A percentile compares a stretch with the other conserved stretches of the same genome.
Evolutionary conservation across 306 rosid genomes (phyloP).

Genomic region (Glycine latifolia): DNA sequence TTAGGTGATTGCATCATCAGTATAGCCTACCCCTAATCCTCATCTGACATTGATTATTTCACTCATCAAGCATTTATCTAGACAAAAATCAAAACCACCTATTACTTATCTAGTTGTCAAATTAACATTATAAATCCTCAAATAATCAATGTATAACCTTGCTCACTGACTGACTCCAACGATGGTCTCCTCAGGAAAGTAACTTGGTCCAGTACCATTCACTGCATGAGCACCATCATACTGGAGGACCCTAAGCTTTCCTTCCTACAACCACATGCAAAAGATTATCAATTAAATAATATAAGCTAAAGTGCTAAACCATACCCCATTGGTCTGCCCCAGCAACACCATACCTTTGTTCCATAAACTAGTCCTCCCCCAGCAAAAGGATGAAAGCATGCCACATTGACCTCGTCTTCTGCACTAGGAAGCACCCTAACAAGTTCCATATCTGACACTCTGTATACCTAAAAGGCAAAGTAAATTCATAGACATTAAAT

Average conservation of each 20-base stretch:
- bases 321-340: slow-evolving; percentile 67
- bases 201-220: slow-evolving; percentile 56
- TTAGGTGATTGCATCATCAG: slow-evolving; percentile 10
- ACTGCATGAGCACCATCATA: slow-evolving; percentile 52
- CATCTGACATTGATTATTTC: slow-evolving; percentile 21
- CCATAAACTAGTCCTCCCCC: slow-evolving; percentile 99
- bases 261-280: slow-evolving; percentile 76
- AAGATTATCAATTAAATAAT: slow-evolving; percentile 26
- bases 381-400: slow-evolving; percentile 95
- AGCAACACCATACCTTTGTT: slow-evolving; percentile 76
- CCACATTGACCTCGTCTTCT: slow-evolving; percentile 98
- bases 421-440: slow-evolving; percentile 98
- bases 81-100: slow-evolving; percentile 35
- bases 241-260: slow-evolving; percentile 79
- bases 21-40: slow-evolving; percentile 31
- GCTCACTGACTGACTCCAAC: slow-evolving; percentile 55
- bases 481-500: slow-evolving; percentile 30
- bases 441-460: slow-evolving; percentile 98
- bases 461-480: slow-evolving; percentile 74
- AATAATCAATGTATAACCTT: slow-evolving; percentile 50
- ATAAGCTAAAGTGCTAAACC: slow-evolving; percentile 26
- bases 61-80: slow-evolving; percentile 28
- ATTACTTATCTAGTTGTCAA: slow-evolving; percentile 13
- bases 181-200: slow-evolving; percentile 59
- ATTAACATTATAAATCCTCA: slow-evolving; percentile 30